phyloP scores from a whole-genome alignment of 2,329 filamentous ascomycete species.

The Hypomyces perniciosus region DNA sequence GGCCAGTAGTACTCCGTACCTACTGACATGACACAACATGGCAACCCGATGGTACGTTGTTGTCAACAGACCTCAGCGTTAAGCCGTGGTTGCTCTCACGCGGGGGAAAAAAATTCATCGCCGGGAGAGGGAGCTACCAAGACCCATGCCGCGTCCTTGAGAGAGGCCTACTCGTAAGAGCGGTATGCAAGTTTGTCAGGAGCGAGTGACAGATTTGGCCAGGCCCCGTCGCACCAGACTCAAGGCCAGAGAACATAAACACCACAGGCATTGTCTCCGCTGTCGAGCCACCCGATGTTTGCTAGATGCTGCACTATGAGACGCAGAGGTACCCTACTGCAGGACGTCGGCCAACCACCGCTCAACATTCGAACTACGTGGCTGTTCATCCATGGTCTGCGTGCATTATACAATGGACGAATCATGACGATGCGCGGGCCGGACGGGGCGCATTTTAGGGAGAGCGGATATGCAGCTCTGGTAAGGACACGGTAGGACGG shows the following conservation, averaged over 20 bases:
- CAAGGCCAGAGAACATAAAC: not conserved
- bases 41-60: too few species aligned
- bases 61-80: too few species aligned
- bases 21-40: too few species aligned
- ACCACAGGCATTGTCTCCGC: not conserved
- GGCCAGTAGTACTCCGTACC: too few species aligned
- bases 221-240: not conserved
- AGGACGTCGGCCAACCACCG: not conserved
- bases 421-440: conserved; percentile 7
- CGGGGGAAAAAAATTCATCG: too few species aligned
- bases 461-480: conserved; percentile 12
- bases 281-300: conserved; percentile 10
- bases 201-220: not conserved
- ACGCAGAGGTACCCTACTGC: conserved; percentile 5
- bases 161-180: not conserved
- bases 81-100: not conserved
- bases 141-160: not conserved
- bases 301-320: conserved; percentile 10
- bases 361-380: conserved; percentile 9
- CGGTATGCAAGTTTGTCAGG: not conserved
- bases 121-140: not conserved
- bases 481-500: conserved; percentile 24
- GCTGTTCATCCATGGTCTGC: conserved; percentile 6
- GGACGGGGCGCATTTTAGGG: conserved; percentile 2
- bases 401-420: conserved; percentile 3